Conservation (phyloP, 768 basidiomycete genomes). For the Cubamyces sp. region DNA sequence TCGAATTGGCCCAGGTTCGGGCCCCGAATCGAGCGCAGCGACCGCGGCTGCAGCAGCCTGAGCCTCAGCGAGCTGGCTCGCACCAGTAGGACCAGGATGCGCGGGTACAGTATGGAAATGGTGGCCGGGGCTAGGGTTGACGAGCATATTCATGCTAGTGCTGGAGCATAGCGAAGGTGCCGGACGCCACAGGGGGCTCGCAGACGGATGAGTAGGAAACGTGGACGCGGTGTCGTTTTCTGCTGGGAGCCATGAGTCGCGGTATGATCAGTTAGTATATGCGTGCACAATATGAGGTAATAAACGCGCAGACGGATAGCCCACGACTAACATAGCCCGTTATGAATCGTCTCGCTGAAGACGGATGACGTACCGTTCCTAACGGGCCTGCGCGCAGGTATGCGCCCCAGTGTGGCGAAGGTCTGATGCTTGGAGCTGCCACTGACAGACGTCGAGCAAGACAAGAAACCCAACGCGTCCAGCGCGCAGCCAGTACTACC, state of each 20-base stretch:
- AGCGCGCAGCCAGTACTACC: background rate
- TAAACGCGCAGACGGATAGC: background rate
- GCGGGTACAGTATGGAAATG: background rate
- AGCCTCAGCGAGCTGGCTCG: background rate
- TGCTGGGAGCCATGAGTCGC: slow-evolving; percentile 21
- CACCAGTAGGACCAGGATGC: background rate
- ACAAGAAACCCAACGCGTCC: background rate
- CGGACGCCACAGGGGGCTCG: slow-evolving; percentile 11
- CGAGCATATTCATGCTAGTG: slow-evolving; percentile 11
- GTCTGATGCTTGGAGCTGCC: background rate
- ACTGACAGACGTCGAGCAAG: background rate
- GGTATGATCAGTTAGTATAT: background rate
- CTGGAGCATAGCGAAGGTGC: slow-evolving; percentile 5
- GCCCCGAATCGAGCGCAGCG: background rate
- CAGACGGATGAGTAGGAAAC: slow-evolving; percentile 6
- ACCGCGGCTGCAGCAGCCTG: background rate
- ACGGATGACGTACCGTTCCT: background rate
- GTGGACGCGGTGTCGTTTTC: slow-evolving; percentile 16
- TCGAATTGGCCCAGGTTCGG: background rate
- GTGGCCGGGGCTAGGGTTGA: background rate
- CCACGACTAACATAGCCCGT: background rate
- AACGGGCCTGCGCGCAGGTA: background rate
- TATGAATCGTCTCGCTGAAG: background rate
- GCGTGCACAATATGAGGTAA: slow-evolving; percentile 18
- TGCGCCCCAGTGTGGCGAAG: background rate